A percentile compares a stretch with the other conserved stretches of the same genome.
phyloP scores from a whole-genome alignment of 2,329 filamentous ascomycete genomes.

The Dryadomyces quercivorus region DNA sequence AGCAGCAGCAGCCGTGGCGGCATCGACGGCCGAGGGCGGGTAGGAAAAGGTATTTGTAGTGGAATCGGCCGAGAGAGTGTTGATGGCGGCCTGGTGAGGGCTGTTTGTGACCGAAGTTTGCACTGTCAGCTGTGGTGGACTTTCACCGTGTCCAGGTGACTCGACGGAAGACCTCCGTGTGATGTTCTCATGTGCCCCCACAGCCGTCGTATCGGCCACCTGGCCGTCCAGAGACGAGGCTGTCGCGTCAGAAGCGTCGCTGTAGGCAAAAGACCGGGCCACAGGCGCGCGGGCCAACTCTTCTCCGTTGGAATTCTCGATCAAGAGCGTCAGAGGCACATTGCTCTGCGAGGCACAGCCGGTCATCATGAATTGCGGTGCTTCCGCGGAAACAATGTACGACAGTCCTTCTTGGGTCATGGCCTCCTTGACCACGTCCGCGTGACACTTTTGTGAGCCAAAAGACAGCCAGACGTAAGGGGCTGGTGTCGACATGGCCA shows the following conservation, averaged over 20 bases:
- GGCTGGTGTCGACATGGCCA: constrained; percentile 39
- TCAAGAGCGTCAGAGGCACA: constrained; percentile 42
- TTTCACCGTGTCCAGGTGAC: constrained; percentile 31
- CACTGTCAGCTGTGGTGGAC: constrained; percentile 25
- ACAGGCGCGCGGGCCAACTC: constrained; percentile 37
- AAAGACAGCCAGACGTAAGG: constrained; percentile 59
- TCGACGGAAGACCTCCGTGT: constrained; percentile 25
- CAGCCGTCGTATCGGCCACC: constrained; percentile 12
- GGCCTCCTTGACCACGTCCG: constrained; percentile 44
- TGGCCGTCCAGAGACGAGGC: constrained; percentile 3
- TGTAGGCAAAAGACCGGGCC: constrained; percentile 32
- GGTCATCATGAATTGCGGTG: constrained; percentile 48
- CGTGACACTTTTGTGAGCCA: constrained; percentile 61
- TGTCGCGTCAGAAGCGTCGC: constrained; percentile 18
- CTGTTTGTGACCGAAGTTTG: constrained; percentile 20
- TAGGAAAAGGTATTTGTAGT: constrained; percentile 45
- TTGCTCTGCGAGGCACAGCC: constrained; percentile 30
- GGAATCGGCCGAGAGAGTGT: constrained; percentile 23
- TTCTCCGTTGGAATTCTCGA: constrained; percentile 39
- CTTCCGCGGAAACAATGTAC: constrained; percentile 60
- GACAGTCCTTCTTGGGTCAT: constrained; percentile 41
- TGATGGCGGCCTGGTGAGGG: constrained; percentile 14
- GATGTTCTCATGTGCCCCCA: constrained; percentile 23
- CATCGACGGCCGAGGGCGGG: constrained; percentile 35
- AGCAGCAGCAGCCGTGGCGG: constrained; percentile 35